Conservation (phyloP, 2,329 filamentous ascomycete species). For the Penicillium expansum region DNA sequence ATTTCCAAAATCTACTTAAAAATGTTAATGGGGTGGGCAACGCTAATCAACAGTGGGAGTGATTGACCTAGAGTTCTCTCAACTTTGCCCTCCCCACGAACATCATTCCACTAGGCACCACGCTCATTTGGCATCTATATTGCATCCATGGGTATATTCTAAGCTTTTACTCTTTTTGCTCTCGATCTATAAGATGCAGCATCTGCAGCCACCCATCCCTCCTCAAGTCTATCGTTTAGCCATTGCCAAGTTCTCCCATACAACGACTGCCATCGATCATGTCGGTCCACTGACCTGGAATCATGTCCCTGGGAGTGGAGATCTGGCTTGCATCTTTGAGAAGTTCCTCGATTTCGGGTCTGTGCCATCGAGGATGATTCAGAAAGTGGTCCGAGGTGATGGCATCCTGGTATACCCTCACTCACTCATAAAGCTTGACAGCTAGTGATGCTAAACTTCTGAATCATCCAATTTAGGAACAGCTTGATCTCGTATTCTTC, state of each 20-base stretch:
- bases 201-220: constrained; percentile 5
- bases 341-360: constrained; percentile 15
- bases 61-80: neutral
- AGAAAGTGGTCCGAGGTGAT: constrained; percentile 37
- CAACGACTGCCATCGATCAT: constrained; percentile 38
- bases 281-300: constrained; percentile 44
- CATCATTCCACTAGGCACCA: neutral
- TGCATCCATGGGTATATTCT: neutral
- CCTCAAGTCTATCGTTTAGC: constrained; percentile 25
- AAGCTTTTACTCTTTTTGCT: neutral
- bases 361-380: constrained; percentile 17
- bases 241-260: constrained; percentile 47
- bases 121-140: neutral
- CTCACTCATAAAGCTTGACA: neutral
- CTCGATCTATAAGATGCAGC: neutral
- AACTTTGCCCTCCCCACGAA: neutral
- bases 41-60: neutral
- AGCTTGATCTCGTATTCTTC: constrained; percentile 40
- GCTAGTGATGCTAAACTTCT: neutral
- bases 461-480: constrained; percentile 34
- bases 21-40: neutral
- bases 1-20: neutral
- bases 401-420: constrained; percentile 36
- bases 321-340: constrained; percentile 39
- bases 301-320: constrained; percentile 40